Conservation (phyloP, 257 asterid species). For the Nyctanthes arbortristis region DNA sequence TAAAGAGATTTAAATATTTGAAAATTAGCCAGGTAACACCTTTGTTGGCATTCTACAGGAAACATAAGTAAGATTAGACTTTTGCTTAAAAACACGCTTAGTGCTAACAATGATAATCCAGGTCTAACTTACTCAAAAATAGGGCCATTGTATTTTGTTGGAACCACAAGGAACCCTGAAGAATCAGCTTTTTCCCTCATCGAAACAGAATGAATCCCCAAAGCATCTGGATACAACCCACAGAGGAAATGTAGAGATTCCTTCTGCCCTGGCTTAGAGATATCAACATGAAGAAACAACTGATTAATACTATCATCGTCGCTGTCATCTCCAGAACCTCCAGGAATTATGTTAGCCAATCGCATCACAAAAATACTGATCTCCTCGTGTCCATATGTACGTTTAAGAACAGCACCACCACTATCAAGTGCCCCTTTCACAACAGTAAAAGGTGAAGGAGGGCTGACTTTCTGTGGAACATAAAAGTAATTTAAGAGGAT, state of each 20-base stretch:
- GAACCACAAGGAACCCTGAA: slow-evolving; percentile 50
- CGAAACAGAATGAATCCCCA: slow-evolving; percentile 87
- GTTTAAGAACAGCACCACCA: slow-evolving; percentile 74
- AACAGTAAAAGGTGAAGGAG: slow-evolving; percentile 85
- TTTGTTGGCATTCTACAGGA: neutral
- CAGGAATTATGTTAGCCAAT: slow-evolving; percentile 68
- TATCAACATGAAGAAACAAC: slow-evolving; percentile 74
- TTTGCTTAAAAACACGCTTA: neutral
- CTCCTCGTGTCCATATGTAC: slow-evolving; percentile 73
- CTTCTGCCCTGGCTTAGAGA: slow-evolving; percentile 73
- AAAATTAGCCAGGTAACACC: neutral
- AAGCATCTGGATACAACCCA: slow-evolving; percentile 92
- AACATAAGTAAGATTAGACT: neutral
- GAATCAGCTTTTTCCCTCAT: slow-evolving; percentile 64
- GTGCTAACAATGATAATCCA: neutral
- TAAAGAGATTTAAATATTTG: neutral
- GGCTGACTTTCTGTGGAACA: slow-evolving; percentile 73
- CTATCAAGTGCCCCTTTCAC: slow-evolving; percentile 77
- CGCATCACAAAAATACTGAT: slow-evolving; percentile 75
- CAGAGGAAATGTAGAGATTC: slow-evolving; percentile 83
- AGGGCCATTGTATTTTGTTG: slow-evolving; percentile 74
- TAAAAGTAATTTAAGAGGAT: slow-evolving; percentile 11
- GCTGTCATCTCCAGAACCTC: slow-evolving; percentile 50
- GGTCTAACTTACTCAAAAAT: slow-evolving; percentile 70
- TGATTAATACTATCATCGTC: slow-evolving; percentile 57